These are phyloP conservation scores for Podospora australis DNA, from an alignment of 495 filamentous ascomycete species.

Conservation along the genomic window DNA sequence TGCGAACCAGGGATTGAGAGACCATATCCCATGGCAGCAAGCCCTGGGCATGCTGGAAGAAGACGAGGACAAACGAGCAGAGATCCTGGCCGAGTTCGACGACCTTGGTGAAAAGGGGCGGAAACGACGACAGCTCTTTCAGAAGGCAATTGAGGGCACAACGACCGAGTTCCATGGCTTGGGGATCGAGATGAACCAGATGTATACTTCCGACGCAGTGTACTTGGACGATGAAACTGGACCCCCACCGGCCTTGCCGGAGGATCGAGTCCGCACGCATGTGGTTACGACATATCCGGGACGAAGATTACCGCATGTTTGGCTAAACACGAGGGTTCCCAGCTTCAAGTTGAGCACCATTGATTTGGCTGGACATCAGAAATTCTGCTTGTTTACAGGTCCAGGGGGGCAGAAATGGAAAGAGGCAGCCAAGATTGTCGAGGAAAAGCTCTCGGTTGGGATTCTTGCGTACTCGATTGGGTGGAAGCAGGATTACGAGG, in stretches of 20 bases:
- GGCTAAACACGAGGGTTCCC: conserved; percentile 29
- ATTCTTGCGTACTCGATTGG: conserved; percentile 33
- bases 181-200: conserved; percentile 38
- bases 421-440: conserved; percentile 19
- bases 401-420: conserved; percentile 31
- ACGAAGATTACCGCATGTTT: conserved; percentile 34
- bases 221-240: conserved; percentile 19
- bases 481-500: conserved; percentile 33
- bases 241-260: conserved; percentile 7
- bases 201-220: conserved; percentile 27
- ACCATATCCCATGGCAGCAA: conserved; percentile 28
- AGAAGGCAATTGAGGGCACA: conserved; percentile 23
- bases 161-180: conserved; percentile 33
- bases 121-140: conserved; percentile 15
- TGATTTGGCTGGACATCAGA: conserved; percentile 31
- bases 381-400: conserved; percentile 34
- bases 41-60: conserved; percentile 30
- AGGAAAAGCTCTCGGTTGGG: conserved; percentile 15
- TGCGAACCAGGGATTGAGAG: conserved; percentile 33
- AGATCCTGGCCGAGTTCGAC: conserved; percentile 24
- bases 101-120: conserved; percentile 21
- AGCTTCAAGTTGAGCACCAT: conserved; percentile 27
- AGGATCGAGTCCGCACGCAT: conserved; percentile 17
- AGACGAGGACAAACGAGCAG: conserved; percentile 14
- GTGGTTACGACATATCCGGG: conserved; percentile 31